Evolutionary conservation across 208 protist genomes (phyloP), one percentile per base, ranked within the genome.

Genomic region (Blastocrithidia nonstop): DNA sequence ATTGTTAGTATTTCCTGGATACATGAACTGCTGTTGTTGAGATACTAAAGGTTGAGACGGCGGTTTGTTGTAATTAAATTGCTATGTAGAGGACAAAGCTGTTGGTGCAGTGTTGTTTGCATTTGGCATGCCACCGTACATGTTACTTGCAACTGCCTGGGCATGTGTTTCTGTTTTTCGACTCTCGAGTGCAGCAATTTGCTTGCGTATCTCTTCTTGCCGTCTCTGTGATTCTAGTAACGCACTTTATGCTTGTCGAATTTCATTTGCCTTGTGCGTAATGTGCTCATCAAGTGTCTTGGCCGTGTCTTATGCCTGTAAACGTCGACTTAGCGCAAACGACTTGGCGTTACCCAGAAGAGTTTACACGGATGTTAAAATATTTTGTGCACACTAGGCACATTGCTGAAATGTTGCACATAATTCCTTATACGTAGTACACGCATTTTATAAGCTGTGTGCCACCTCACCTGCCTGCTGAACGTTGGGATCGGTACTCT

Each of bases 401-500:
- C 84, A 50, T 20, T 67, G 20, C 0, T 49, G 15, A 21, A 84
- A 67, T 20, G 84, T 66, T 38, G 71, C 71, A 37, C 42, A 47
- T 11, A 86, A 59, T 48, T 69, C 50, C 11, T 44, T 41, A 50
- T 78, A 85, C 21, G 74, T 27, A 20, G 44, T 60, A 50, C 58
- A 74, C 27, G 71, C 75, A 43, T 66, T 76, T 41, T 84, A 72
- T 11, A 91, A 64, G n/a, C 55, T 50, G 55, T 82, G 83, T 16
- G 62, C 71, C 13, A 88, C 59, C 57, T 88, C 78, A 43, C 84
- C 71, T 24, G 82, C 72, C 54, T 85, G 75, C 15, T 35, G 59
- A 8, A 59, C 46, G 20, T 77, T 33, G 0, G 82, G 82, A 54
- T 91, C 77, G 17, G 61, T 49, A 50, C 82, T 91, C 39, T 84